Percentiles rank a stretch among this genome's conserved stretches.
Conservation (phyloP, 1,284 basidiomycete species). For the Porogramme epimiltina region DNA sequence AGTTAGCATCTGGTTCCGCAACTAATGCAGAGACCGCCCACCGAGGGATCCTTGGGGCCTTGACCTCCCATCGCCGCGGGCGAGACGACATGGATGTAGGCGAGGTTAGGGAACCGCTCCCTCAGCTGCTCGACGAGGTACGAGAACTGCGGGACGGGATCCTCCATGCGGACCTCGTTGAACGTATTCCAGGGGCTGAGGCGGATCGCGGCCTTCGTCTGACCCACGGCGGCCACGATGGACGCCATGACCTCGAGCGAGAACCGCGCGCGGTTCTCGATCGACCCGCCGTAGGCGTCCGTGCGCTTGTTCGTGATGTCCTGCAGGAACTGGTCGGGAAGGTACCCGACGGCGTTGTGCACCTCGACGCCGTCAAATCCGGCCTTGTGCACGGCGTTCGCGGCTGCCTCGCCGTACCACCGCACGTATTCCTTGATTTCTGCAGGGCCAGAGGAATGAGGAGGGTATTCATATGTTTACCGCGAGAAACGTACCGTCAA, state of each 20-base stretch:
- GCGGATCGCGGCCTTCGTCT: conserved; percentile 45
- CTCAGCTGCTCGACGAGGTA: conserved; percentile 32
- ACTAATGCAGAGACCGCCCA: too few species aligned
- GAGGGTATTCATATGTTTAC: not conserved
- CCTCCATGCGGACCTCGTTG: conserved; percentile 41
- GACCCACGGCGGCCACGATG: conserved; percentile 39
- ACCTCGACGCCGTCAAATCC: conserved; percentile 38
- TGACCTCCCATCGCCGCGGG: conserved; percentile 17
- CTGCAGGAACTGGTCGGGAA: conserved; percentile 40
- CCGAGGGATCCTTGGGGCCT: not conserved
- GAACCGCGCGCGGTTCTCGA: conserved; percentile 53
- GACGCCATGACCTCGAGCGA: conserved; percentile 48
- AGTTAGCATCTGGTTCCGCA: too few species aligned
- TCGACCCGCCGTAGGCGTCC: conserved; percentile 56
- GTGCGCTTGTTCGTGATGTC: conserved; percentile 47
- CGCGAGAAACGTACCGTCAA: not conserved
- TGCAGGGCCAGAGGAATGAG: not conserved
- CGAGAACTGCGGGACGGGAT: conserved; percentile 39
- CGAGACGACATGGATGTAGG: conserved; percentile 52
- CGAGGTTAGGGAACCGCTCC: conserved; percentile 40
- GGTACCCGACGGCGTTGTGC: conserved; percentile 36
- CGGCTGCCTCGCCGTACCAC: conserved; percentile 25
- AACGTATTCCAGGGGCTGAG: conserved; percentile 50
- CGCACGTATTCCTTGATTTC: conserved; percentile 27
- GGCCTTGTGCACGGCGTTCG: conserved; percentile 25